Conservation (phyloP, 306 rosid species). For the Fagus sylvatica region DNA sequence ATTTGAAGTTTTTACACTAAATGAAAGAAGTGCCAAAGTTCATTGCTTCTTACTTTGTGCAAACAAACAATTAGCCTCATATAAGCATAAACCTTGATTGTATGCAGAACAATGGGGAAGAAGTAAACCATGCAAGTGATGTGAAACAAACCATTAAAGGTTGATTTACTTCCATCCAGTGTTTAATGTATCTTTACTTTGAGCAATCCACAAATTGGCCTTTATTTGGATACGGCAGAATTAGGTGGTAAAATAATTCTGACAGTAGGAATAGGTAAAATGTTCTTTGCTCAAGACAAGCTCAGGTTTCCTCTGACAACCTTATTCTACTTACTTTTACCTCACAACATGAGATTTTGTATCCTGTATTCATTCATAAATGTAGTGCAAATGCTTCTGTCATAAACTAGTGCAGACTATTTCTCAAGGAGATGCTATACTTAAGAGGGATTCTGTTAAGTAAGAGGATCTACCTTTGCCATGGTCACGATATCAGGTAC, state of each 20-base stretch:
- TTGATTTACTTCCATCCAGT: not conserved
- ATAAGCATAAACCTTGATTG: not conserved
- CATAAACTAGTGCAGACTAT: not conserved
- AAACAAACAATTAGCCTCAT: not conserved
- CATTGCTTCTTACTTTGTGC: not conserved
- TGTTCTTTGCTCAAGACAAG: not conserved
- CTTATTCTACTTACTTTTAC: not conserved
- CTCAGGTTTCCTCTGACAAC: not conserved
- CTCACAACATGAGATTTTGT: not conserved
- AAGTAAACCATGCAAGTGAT: not conserved
- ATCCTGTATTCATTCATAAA: not conserved
- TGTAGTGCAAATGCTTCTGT: constrained; percentile 6
- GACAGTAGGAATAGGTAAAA: not conserved
- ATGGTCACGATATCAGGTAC: constrained; percentile 53
- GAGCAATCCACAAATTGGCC: not conserved
- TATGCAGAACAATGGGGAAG: not conserved
- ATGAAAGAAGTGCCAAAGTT: not conserved
- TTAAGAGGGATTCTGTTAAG: not conserved
- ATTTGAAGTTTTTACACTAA: not conserved
- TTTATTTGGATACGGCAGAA: not conserved
- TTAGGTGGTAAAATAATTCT: not conserved
- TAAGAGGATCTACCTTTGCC: constrained; percentile 42
- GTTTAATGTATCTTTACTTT: not conserved
- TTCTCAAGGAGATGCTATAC: not conserved
- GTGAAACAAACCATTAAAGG: not conserved